A percentile compares a stretch with the other conserved stretches of the same genome.
These are phyloP conservation scores for Trichoderma parareesei DNA, from an alignment of 495 filamentous ascomycete genomes.

Conservation along the genomic window DNA sequence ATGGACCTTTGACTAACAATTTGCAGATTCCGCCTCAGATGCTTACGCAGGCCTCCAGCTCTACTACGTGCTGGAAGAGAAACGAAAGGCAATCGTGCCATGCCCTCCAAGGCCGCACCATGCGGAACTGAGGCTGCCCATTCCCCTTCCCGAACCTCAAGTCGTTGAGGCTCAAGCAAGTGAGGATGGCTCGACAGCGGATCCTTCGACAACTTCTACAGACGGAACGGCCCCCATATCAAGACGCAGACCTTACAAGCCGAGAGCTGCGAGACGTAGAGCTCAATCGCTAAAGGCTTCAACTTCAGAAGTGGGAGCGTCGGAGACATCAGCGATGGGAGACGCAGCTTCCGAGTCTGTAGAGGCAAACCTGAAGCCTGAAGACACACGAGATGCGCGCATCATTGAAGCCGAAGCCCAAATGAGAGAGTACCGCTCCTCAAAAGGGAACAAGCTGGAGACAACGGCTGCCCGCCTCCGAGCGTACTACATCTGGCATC, in stretches of 20 bases:
- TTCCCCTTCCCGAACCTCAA: constrained; percentile 36
- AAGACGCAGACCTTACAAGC: not conserved
- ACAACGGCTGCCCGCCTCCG: constrained; percentile 35
- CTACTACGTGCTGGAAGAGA: constrained; percentile 58
- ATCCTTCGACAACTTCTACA: not conserved
- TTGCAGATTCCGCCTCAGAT: constrained; percentile 70
- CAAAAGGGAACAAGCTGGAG: constrained; percentile 9
- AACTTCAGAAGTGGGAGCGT: not conserved
- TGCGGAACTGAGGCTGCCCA: constrained; percentile 58
- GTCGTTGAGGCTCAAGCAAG: constrained; percentile 14
- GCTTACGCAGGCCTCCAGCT: constrained; percentile 73
- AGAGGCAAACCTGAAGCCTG: not conserved
- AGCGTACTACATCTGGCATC: constrained; percentile 55
- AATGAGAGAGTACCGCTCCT: constrained; percentile 22
- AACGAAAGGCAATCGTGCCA: constrained; percentile 55
- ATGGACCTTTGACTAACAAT: constrained; percentile 6
- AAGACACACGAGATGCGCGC: constrained; percentile 23
- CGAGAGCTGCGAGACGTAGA: not conserved
- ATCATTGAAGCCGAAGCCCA: constrained; percentile 30
- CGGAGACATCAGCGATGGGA: not conserved
- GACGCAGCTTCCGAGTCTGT: not conserved
- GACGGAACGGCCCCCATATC: not conserved
- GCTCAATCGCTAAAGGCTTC: not conserved
- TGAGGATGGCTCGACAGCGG: constrained; percentile 11
- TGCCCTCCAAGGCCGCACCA: constrained; percentile 58